A percentile compares a stretch with the other conserved stretches of the same genome.
These are phyloP conservation scores for Trifolium fragiferum DNA, from an alignment of 306 rosid genomes.

Conservation along the genomic window DNA sequence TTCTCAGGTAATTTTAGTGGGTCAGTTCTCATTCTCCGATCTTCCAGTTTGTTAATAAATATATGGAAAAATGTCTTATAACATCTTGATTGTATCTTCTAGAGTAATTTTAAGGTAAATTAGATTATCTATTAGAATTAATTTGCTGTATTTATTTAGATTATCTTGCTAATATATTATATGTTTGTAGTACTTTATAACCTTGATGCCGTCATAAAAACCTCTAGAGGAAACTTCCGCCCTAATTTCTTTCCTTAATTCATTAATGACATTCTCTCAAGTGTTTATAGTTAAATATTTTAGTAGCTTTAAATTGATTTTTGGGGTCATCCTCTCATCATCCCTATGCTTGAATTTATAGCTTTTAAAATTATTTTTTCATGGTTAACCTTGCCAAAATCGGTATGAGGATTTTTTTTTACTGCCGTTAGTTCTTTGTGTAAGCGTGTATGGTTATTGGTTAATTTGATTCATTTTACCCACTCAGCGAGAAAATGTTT, in stretches of 20 bases:
- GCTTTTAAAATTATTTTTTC: not conserved
- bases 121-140: not conserved
- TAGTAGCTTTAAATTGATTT: not conserved
- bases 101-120: not conserved
- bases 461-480: not conserved
- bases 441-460: not conserved
- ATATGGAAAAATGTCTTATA: not conserved
- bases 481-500: not conserved
- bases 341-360: conserved; percentile 13
- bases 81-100: not conserved
- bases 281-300: not conserved
- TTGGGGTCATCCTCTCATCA: conserved; percentile 1
- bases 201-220: not conserved
- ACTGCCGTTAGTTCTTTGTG: not conserved
- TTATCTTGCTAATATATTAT: not conserved
- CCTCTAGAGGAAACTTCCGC: not conserved
- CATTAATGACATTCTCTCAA: not conserved
- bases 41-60: conserved; percentile 13
- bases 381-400: not conserved
- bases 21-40: conserved; percentile 6
- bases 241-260: conserved; percentile 1
- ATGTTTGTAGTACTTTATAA: not conserved
- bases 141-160: not conserved
- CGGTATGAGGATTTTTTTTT: not conserved
- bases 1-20: conserved; percentile 73